Evolutionary conservation across 352 stramenopile genomes (phyloP).

Genomic region (Globisporangium nodosum): DNA sequence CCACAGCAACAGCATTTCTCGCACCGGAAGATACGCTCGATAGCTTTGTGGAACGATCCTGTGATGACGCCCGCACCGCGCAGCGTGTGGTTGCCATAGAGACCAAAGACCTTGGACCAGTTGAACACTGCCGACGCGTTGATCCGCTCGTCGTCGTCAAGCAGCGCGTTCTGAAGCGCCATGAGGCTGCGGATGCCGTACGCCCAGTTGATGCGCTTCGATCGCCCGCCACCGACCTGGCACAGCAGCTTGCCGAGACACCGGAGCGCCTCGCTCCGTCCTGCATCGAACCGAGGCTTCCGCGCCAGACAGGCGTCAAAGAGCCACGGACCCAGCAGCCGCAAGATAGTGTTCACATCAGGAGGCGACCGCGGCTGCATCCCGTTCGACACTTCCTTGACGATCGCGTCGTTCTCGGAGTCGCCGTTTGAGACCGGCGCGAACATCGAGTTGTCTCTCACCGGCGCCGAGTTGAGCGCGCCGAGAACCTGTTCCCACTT

Average conservation of each 20-base stretch:
- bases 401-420: slow-evolving; percentile 15
- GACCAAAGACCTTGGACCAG: slow-evolving; percentile 77
- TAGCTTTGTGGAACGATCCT: slow-evolving; percentile 71
- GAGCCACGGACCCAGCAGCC: slow-evolving; percentile 75
- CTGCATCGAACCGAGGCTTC: slow-evolving; percentile 59
- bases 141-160: slow-evolving; percentile 81
- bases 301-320: slow-evolving; percentile 82
- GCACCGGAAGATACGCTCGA: slow-evolving; percentile 77
- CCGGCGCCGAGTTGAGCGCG: slow-evolving; percentile 46
- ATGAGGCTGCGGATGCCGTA: slow-evolving; percentile 83
- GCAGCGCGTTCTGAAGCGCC: slow-evolving; percentile 66
- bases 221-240: slow-evolving; percentile 55
- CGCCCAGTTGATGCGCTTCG: slow-evolving; percentile 79
- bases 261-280: slow-evolving; percentile 65
- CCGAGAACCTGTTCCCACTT: slow-evolving; percentile 73
- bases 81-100: slow-evolving; percentile 80
- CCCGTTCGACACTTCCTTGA: slow-evolving; percentile 18
- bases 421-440: slow-evolving; percentile 35
- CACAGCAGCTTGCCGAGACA: slow-evolving; percentile 76
- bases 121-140: slow-evolving; percentile 76
- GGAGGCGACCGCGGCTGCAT: slow-evolving; percentile 55
- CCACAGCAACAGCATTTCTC: background rate
- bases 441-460: slow-evolving; percentile 39
- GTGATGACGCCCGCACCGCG: slow-evolving; percentile 71
- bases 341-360: slow-evolving; percentile 80